A percentile compares a stretch with the other conserved stretches of the same genome.
These are phyloP conservation scores for Acanthamoeba rhysodes DNA, from an alignment of 208 protist species.

Conservation along the genomic window DNA sequence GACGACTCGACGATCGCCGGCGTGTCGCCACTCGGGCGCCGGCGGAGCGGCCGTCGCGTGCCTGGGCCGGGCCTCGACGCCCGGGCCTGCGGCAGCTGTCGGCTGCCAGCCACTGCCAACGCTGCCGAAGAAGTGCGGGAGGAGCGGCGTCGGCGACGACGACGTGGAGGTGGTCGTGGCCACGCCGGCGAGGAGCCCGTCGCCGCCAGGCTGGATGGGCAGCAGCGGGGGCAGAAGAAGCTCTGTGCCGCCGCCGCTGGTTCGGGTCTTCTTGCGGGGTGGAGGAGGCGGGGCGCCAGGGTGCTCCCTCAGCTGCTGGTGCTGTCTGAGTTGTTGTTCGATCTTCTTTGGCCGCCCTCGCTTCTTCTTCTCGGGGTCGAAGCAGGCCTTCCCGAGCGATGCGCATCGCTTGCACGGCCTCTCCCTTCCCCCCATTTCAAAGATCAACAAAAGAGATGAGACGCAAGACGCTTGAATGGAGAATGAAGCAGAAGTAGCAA, in stretches of 20 bases:
- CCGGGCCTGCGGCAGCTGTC: neutral
- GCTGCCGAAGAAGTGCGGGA: too few species aligned
- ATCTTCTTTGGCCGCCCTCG: constrained; percentile 36
- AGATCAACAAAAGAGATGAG: neutral
- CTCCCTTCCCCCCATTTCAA: neutral
- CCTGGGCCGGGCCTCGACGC: neutral
- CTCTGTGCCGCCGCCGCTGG: neutral
- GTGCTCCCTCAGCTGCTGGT: neutral
- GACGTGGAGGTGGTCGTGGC: too few species aligned
- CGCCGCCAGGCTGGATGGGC: neutral
- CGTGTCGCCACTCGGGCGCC: neutral
- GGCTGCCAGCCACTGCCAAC: too few species aligned
- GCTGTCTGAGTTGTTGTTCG: neutral
- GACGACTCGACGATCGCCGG: too few species aligned
- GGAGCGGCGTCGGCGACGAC: neutral
- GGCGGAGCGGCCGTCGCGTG: neutral
- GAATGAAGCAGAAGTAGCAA: too few species aligned
- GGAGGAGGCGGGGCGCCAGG: neutral
- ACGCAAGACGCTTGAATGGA: neutral
- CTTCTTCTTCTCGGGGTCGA: constrained; percentile 60
- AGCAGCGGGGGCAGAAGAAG: neutral
- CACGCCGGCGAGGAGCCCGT: too few species aligned
- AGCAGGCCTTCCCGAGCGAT: neutral
- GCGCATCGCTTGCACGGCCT: constrained; percentile 57
- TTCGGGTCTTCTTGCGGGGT: neutral